Base-by-base conservation (phyloP, 495 filamentous ascomycete species). In the Penicillium antarcticum region DNA sequence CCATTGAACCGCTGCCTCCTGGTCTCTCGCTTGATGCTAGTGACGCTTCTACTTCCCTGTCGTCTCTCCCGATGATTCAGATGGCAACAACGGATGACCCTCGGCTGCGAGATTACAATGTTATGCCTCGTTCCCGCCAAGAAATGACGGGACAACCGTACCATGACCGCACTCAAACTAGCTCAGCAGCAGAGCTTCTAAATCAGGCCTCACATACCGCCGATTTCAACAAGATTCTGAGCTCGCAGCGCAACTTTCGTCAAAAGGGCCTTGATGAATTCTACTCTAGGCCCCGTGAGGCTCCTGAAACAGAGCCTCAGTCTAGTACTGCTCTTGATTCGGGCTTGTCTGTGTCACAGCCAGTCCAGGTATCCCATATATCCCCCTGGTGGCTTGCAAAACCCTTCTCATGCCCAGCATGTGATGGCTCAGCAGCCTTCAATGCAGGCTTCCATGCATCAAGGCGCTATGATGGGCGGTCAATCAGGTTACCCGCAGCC, bases 71-170 rank as follows among this genome's bases (percentile, higher is more conserved):
- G 24, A 89, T 94, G 84, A 89, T 96, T 66, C 86, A 89, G 67
- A 80, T 88, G 71, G 80, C 81, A 51, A 82, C 88, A 48, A 80
- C 87, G 24, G 85, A 88, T 54, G 90, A 96, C 59, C 80, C 85
- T 42, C 82, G 90, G 48, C 75, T 86, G 51, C 80, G 87, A 57
- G 91, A 95, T 58, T 91, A 92, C 58, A 87, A 85, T 59, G 86
- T 78, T 57, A 86, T 96, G 51, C 81, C 91, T 35, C 88, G 94
- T 48, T 85, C 89, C 5, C 81, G 91, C 23, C 94, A 97, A 63
- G 94, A 97, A 63, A 80, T 96, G 50, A 84, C 88, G 3, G 95
- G 94, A 16, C 85, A 87, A 19, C 79, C 92, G 2, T 98, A 96
- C 67, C 87, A 91, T 66, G 95, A 97, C 65, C 81, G 89, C 41